Conservation (phyloP, 2,329 filamentous ascomycete species). For the Pseudogymnoascus sp. region DNA sequence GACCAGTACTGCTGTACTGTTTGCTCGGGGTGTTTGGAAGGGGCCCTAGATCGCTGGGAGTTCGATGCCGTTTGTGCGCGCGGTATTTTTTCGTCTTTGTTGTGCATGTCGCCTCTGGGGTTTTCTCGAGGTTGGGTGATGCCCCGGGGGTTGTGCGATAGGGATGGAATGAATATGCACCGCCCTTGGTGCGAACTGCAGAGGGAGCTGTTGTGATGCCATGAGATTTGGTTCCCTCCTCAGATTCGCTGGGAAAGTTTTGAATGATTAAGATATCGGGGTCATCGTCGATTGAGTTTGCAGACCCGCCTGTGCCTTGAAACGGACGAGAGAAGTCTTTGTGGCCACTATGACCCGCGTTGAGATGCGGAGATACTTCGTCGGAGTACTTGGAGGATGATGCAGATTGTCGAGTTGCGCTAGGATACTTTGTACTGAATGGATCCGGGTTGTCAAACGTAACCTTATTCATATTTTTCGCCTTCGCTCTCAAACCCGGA, state of each 20-base stretch:
- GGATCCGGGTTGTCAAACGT: not conserved
- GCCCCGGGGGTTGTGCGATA: not conserved
- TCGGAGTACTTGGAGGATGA: not conserved
- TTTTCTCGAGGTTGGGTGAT: not conserved
- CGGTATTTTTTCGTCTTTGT: not conserved
- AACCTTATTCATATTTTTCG: not conserved
- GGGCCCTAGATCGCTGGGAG: not conserved
- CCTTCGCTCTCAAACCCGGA: not conserved
- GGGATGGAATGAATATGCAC: not conserved
- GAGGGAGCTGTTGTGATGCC: not conserved
- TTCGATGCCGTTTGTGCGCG: not conserved
- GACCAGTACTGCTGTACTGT: slow-evolving; percentile 3
- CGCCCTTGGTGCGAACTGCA: not conserved
- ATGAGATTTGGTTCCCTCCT: not conserved
- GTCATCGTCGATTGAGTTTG: not conserved
- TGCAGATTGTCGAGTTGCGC: not conserved
- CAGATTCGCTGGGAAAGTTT: not conserved
- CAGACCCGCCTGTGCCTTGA: not conserved
- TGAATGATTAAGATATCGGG: slow-evolving; percentile 6
- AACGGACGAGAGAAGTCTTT: not conserved
- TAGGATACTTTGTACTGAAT: not conserved
- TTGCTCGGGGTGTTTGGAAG: slow-evolving; percentile 11
- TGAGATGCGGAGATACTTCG: not conserved
- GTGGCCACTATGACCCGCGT: not conserved
- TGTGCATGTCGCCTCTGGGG: not conserved